phyloP scores from a whole-genome alignment of 202 grass and related monocot species.

The Panicum hallii region DNA sequence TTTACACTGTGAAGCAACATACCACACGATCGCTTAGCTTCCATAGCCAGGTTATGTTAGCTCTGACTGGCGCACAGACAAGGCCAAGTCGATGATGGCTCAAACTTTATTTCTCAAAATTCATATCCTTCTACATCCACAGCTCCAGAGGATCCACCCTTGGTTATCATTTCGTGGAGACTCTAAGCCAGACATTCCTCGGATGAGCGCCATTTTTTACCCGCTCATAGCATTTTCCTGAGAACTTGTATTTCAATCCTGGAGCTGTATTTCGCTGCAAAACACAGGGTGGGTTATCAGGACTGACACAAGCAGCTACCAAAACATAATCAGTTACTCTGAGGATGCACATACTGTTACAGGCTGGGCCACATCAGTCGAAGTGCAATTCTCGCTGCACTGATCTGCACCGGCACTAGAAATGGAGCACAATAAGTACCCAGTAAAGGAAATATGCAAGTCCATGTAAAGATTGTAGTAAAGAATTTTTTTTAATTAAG shows the following conservation, averaged over 20 bases:
- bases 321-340: not conserved
- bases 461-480: not conserved
- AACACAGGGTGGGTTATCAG: not conserved
- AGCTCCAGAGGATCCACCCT: not conserved
- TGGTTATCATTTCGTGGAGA: conserved; percentile 42
- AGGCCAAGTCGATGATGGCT: not conserved
- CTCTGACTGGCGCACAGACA: not conserved
- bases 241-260: conserved; percentile 46
- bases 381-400: conserved; percentile 31
- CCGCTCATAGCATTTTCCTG: conserved; percentile 56
- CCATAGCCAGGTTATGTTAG: conserved; percentile 21
- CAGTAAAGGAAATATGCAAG: not conserved
- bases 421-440: conserved; percentile 34
- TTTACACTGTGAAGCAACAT: conserved; percentile 9
- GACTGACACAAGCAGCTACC: not conserved
- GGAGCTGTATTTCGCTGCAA: conserved; percentile 37
- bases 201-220: conserved; percentile 11
- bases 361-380: conserved; percentile 15
- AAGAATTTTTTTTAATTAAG: conserved; percentile 1
- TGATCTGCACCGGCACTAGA: conserved; percentile 53
- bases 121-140: conserved; percentile 4
- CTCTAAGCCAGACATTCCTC: conserved; percentile 38
- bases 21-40: not conserved
- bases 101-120: conserved; percentile 29
- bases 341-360: conserved; percentile 35